Evolutionary conservation across 202 grass and related monocot genomes (phyloP), one percentile per base, ranked within the genome.

Genomic region (Digitaria exilis): DNA sequence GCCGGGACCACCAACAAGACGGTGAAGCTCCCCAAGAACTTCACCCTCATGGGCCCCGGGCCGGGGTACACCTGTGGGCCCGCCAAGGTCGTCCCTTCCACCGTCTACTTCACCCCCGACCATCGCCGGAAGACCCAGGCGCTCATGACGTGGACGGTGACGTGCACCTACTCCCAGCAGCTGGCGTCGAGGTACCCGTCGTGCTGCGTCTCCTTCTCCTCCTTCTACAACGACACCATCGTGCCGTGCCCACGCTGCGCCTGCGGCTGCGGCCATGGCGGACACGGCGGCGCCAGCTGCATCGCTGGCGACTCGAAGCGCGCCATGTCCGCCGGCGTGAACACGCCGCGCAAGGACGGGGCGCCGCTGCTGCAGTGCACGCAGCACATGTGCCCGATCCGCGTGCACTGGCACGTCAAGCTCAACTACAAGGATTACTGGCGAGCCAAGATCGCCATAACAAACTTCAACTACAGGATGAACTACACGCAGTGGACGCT

Each of bases 401-500:
- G 93, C 2, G 96, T 95, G 73, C 96, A 98, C 87, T 96, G 93
- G 93, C 96, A 98, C n/a, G 78, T 98, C 18, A 98, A 98, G 83
- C 78, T 98, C 87, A 98, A 98, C 91, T 96, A 98, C 91, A 96
- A 96, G 87, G 91, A 96, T 55, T 94, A 98, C 89, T 96, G 96
- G 96, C 89, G 93, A 34, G 85, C 85, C 63, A 98, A 94, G 88
- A 90, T 98, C 71, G 91, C 93, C 73, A 87, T 98, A 82, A 94
- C 93, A 30, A 96, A 98, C 83, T 96, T 90, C 85, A 96, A 96
- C 79, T 96, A 89, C 89, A 64, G 89, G 19, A 91, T 96, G 93
- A 98, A 98, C 91, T 96, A 96, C 91, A 98, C 96, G 35, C 93
- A 96, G 66, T 98, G 93, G 96, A 96, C 93, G 71, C 96, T 98